Evolutionary conservation across 2,329 filamentous ascomycete genomes (phyloP).

Genomic region (Claviceps sp.): DNA sequence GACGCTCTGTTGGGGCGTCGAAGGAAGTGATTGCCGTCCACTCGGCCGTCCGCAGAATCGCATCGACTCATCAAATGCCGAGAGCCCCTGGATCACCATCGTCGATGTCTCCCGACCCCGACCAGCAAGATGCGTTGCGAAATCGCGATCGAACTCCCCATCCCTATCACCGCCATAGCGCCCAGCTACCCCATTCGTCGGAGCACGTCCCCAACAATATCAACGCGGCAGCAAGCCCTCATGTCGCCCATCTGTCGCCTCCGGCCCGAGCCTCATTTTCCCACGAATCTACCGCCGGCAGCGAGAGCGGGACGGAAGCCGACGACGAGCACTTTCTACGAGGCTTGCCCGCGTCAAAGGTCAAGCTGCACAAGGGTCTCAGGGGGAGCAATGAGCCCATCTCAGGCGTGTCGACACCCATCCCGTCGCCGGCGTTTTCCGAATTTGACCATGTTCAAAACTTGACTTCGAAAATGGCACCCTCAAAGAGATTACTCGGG

Average conservation of each 20-base stretch:
- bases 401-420: conserved; percentile 42
- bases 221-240: conserved; percentile 5
- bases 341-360: conserved; percentile 67
- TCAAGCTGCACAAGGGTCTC: conserved; percentile 63
- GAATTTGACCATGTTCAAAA: conserved; percentile 26
- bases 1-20: neutral
- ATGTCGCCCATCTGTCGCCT: conserved; percentile 12
- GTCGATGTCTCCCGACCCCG: conserved; percentile 18
- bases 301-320: conserved; percentile 87
- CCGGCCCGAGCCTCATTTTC: conserved; percentile 20
- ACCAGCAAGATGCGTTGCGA: conserved; percentile 29
- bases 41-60: too few relatives aligned
- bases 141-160: conserved; percentile 50
- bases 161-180: conserved; percentile 49
- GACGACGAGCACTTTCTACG: conserved; percentile 87
- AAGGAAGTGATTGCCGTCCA: conserved; percentile 8
- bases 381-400: conserved; percentile 43
- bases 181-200: conserved; percentile 40
- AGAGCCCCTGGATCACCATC: conserved; percentile 24
- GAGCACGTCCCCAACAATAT: conserved; percentile 19
- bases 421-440: conserved; percentile 33
- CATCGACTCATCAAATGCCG: conserved; percentile 23
- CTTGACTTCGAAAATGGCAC: conserved; percentile 9
- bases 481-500: conserved; percentile 9
- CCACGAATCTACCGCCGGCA: conserved; percentile 48